Percentiles rank a stretch among this genome's conserved stretches.
These are phyloP conservation scores for Chrysosporium queenslandicum DNA, from an alignment of 2,329 filamentous ascomycete genomes.

Conservation along the genomic window DNA sequence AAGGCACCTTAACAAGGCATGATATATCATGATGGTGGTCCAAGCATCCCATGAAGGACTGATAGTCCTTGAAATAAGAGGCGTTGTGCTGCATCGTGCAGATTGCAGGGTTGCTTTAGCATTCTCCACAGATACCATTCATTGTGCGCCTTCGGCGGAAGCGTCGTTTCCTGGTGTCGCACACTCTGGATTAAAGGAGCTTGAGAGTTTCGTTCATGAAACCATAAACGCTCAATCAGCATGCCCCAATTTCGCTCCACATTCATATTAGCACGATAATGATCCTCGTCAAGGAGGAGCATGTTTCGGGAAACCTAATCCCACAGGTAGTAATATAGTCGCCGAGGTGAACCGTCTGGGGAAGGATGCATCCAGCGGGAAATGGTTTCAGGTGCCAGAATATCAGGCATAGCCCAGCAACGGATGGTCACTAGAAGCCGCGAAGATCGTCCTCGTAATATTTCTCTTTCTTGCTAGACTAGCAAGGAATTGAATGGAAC, in stretches of 20 bases:
- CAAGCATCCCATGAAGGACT: background rate
- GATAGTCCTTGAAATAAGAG: background rate
- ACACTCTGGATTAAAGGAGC: background rate
- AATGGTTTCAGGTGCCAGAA: background rate
- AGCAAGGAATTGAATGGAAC: background rate
- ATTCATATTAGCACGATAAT: background rate
- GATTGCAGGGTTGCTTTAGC: background rate
- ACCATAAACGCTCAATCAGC: background rate
- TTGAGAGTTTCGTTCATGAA: background rate
- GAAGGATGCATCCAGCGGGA: background rate
- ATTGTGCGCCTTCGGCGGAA: background rate
- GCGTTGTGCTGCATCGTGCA: background rate
- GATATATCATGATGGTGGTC: background rate
- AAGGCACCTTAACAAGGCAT: background rate
- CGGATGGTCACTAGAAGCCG: background rate
- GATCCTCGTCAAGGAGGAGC: slow-evolving; percentile 1
- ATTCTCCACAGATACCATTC: background rate
- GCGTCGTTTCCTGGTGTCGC: background rate
- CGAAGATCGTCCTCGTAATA: background rate
- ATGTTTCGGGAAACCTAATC: slow-evolving; percentile 4
- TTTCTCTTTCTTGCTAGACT: background rate
- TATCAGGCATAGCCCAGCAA: background rate
- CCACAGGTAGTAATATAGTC: background rate
- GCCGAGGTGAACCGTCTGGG: background rate
- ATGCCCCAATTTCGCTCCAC: background rate